phyloP scores from a whole-genome alignment of 169 alveolate species.

The Plasmodium falciparum region DNA sequence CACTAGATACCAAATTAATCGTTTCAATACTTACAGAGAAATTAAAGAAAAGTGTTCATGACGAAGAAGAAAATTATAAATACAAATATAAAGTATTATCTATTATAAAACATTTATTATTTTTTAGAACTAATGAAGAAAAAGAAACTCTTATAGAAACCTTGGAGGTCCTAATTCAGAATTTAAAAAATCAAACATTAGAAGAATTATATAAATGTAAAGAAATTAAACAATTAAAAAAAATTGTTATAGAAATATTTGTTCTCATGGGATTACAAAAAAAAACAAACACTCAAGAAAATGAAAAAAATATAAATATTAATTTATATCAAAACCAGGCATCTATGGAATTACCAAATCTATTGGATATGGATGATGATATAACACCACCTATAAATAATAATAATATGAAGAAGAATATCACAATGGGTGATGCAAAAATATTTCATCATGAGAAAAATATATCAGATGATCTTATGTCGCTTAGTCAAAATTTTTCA shows the following conservation, averaged over 20 bases:
- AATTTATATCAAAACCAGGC: background rate
- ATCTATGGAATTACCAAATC: conserved; percentile 15
- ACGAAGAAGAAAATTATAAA: conserved; percentile 59
- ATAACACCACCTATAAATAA: background rate
- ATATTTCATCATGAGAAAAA: too few species aligned
- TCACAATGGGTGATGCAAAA: too few species aligned
- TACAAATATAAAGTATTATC: conserved; percentile 51
- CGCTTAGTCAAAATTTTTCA: too few species aligned
- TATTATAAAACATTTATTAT: conserved; percentile 28
- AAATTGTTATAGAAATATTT: conserved; percentile 45
- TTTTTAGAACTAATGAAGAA: conserved; percentile 32
- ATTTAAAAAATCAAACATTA: conserved; percentile 44
- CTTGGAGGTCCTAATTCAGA: conserved; percentile 20
- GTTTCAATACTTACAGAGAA: conserved; percentile 43
- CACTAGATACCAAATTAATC: conserved; percentile 61
- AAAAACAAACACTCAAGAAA: conserved; percentile 1
- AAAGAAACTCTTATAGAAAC: conserved; percentile 47
- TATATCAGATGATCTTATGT: too few species aligned
- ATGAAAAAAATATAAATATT: background rate
- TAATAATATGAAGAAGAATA: too few species aligned
- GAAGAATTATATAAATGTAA: conserved; percentile 50
- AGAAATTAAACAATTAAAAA: conserved; percentile 72
- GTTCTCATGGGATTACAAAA: conserved; percentile 44
- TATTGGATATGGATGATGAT: conserved; percentile 47
- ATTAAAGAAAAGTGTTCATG: conserved; percentile 11